phyloP scores from a whole-genome alignment of 1,284 basidiomycete genomes.

The Trametes sp. region DNA sequence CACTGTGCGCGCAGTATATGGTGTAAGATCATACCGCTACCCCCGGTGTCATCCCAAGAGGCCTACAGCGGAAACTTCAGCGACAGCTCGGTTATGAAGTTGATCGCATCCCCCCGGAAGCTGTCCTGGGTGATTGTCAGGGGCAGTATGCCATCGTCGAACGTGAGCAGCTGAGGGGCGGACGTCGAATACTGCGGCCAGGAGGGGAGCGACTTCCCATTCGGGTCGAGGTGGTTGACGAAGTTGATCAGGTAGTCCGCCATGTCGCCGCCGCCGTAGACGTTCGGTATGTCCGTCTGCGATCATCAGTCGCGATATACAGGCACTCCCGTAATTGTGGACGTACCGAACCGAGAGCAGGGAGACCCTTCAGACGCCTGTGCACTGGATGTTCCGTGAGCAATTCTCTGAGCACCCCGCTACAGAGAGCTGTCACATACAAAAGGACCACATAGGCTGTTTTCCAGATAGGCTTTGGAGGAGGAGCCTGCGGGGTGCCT shows the following conservation, averaged over 20 bases:
- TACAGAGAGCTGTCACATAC: conserved; percentile 36
- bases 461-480: conserved; percentile 46
- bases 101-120: conserved; percentile 46
- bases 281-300: no score
- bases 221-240: conserved; percentile 39
- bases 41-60: background rate
- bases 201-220: conserved; percentile 27
- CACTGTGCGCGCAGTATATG: no score
- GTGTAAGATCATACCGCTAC: background rate
- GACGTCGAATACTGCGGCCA: conserved; percentile 34
- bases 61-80: conserved; percentile 45
- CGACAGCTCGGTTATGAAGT: conserved; percentile 47
- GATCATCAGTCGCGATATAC: no score
- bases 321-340: no score
- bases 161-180: conserved; percentile 33
- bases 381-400: conserved; percentile 42
- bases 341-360: conserved; percentile 54
- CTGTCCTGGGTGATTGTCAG: conserved; percentile 40
- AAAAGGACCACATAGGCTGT: conserved; percentile 57
- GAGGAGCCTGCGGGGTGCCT: conserved; percentile 50
- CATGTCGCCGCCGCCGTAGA: conserved; percentile 34
- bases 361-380: conserved; percentile 52
- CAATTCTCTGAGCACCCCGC: background rate
- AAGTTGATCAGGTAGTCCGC: conserved; percentile 38
- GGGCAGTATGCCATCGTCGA: conserved; percentile 35